Evolutionary conservation across 768 basidiomycete species (phyloP), one percentile per base, ranked within the genome.

Genomic region (Imleria badia): DNA sequence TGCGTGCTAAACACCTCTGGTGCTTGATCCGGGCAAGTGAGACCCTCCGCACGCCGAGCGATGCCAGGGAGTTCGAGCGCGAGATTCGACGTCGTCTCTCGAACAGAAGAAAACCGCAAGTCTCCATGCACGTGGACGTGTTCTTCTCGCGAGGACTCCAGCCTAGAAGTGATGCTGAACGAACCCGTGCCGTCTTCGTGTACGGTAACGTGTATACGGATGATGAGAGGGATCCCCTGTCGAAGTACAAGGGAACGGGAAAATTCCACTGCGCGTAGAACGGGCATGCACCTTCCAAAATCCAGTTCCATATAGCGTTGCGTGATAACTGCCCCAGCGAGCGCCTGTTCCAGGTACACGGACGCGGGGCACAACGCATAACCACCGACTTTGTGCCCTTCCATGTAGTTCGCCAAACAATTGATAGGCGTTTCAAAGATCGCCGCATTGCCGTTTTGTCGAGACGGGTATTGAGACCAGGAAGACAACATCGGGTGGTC

Each of bases 281-380:
- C 60, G n/a, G 77, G 64, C 57, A 64, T 61, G 20, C 58, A 66
- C 19, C 63, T 53, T n/a, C 76, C 71, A 33, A 67, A 66, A 33
- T 73, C 74, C 15, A 64, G 50, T 1, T 62, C 62, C 29, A 73
- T 62, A 19, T 77, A 66, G 12, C 65, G 66, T 23, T 65, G 64
- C 5, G 75, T 61, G 31, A 80, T 71, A 30, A 71, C 54, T 12
- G 81, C 70, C 1, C 77, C 80, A 7, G 80, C 76, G 34, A 80
- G 67, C 0, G 74, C 80, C 39, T 82, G 77, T 58, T 87, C 85
- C 13, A 83, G 63, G 58, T 86, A 86, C 2, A 87, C 77, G 0
- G 85, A 86, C 1, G 83, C 86, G 11, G 87, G 86, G 58, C 86
- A 87, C 6, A 87, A 73, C 0, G 82, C 73, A 33, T 75, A 51